Conservation (phyloP, 2,329 filamentous ascomycete species). For the Monosporascus sp. region DNA sequence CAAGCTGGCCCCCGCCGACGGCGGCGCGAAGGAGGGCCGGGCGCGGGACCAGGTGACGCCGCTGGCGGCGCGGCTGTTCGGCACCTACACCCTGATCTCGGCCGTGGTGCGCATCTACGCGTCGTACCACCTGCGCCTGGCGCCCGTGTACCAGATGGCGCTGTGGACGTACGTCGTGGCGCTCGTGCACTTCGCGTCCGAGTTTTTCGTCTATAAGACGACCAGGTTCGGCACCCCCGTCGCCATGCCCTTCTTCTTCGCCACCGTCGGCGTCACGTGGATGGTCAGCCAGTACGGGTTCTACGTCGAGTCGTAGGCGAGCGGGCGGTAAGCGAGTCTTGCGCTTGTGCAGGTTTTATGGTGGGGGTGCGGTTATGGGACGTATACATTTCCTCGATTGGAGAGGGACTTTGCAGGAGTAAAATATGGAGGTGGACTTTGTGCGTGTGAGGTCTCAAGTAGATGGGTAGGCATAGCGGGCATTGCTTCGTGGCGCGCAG, state of each 20-base stretch:
- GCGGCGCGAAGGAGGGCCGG: constrained; percentile 41
- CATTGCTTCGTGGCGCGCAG: too few relatives aligned
- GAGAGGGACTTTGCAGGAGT: too few relatives aligned
- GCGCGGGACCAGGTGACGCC: constrained; percentile 60
- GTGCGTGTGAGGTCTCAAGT: too few relatives aligned
- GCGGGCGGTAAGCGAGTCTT: not conserved
- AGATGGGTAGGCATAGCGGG: too few relatives aligned
- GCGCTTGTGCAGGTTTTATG: too few relatives aligned
- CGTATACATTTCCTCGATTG: too few relatives aligned
- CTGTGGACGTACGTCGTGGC: constrained; percentile 79
- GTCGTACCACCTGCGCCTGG: constrained; percentile 72
- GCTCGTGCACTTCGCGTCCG: constrained; percentile 69
- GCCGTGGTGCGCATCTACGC: constrained; percentile 75
- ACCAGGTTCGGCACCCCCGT: constrained; percentile 58
- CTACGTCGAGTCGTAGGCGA: constrained; percentile 50
- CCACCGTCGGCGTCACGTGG: constrained; percentile 50
- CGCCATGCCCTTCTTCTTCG: constrained; percentile 49
- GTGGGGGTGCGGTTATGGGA: too few relatives aligned
- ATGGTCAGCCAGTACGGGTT: constrained; percentile 62
- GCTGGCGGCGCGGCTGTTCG: constrained; percentile 74
- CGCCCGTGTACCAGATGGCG: constrained; percentile 71
- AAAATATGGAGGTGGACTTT: too few relatives aligned
- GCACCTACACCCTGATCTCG: constrained; percentile 80
- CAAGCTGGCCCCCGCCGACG: constrained; percentile 43
- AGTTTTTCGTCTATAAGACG: constrained; percentile 76